These are phyloP conservation scores for Xylogone sp. DNA, from an alignment of 2,329 filamentous ascomycete species.

Conservation along the genomic window DNA sequence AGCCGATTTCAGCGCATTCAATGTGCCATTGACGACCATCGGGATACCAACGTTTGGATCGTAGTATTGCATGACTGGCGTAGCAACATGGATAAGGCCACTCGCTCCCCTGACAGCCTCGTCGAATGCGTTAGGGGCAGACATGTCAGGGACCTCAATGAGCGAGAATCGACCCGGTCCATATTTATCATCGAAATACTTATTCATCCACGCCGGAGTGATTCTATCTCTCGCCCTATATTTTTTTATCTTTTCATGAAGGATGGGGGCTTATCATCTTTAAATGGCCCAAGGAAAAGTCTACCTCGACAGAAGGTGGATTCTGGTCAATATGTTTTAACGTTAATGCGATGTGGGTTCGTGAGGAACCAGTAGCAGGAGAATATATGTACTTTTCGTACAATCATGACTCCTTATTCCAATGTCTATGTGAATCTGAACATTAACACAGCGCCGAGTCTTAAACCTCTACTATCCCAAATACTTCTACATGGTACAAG, in stretches of 20 bases:
- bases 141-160: constrained; percentile 31
- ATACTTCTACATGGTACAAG: constrained; percentile 39
- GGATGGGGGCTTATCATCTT: too few relatives aligned
- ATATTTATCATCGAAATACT: constrained; percentile 28
- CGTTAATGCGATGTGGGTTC: too few relatives aligned
- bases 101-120: constrained; percentile 22
- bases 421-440: neutral
- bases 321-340: too few relatives aligned
- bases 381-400: too few relatives aligned
- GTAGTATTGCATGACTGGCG: neutral
- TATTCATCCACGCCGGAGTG: constrained; percentile 27
- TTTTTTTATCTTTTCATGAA: too few relatives aligned
- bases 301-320: too few relatives aligned
- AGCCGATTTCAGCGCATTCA: constrained; percentile 32
- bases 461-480: constrained; percentile 34
- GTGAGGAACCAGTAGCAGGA: too few relatives aligned
- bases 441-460: constrained; percentile 24
- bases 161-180: constrained; percentile 32
- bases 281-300: too few relatives aligned
- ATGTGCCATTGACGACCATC: constrained; percentile 23
- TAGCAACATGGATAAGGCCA: too few relatives aligned
- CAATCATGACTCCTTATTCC: too few relatives aligned
- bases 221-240: too few relatives aligned
- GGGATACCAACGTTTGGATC: constrained; percentile 38
- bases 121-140: constrained; percentile 17